Conservation (phyloP, 257 asterid species). For the Solanum neorickii region DNA sequence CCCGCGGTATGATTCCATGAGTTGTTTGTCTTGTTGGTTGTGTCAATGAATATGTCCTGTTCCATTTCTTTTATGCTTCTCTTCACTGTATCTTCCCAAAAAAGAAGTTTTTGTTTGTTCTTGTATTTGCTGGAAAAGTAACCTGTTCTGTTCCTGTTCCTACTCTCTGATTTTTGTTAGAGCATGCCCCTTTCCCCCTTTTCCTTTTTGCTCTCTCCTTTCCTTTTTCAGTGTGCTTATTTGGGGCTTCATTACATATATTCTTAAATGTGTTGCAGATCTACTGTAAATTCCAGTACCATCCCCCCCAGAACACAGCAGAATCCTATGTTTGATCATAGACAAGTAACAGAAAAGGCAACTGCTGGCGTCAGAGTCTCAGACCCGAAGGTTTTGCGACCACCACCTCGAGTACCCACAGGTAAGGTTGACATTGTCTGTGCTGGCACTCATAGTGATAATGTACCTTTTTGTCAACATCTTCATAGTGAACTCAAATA, state of each 20-base stretch:
- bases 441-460: background rate
- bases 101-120: background rate
- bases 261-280: slow-evolving; percentile 31
- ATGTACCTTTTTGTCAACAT: background rate
- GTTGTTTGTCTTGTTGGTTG: background rate
- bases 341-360: slow-evolving; percentile 29
- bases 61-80: background rate
- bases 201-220: background rate
- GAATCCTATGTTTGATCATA: slow-evolving; percentile 32
- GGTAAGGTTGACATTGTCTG: slow-evolving; percentile 20
- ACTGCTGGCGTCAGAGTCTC: slow-evolving; percentile 29
- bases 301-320: slow-evolving; percentile 36
- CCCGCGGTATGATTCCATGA: slow-evolving; percentile 50
- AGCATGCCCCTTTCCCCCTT: background rate
- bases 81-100: background rate
- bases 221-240: background rate
- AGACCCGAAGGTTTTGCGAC: slow-evolving; percentile 37
- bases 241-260: background rate
- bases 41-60: background rate
- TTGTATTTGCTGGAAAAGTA: background rate
- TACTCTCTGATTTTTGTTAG: background rate
- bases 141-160: background rate
- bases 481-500: background rate
- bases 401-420: slow-evolving; percentile 61
- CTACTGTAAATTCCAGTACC: slow-evolving; percentile 57